A percentile compares a stretch with the other conserved stretches of the same genome.
phyloP scores from a whole-genome alignment of 2,329 filamentous ascomycete genomes.

The Ambrosiella xylebori region DNA sequence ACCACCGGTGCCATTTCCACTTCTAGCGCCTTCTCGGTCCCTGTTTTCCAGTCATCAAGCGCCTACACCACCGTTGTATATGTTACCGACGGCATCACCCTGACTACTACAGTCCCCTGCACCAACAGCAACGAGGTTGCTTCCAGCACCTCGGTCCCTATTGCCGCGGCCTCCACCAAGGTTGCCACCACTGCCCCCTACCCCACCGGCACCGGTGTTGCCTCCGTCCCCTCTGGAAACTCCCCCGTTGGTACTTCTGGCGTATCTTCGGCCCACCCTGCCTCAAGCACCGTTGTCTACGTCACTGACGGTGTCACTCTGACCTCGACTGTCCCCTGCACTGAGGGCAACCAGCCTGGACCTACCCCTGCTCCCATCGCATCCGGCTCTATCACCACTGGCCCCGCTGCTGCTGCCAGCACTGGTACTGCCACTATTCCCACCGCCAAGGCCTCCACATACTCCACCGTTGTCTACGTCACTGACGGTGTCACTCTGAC shows the following conservation, averaged over 20 bases:
- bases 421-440: not conserved
- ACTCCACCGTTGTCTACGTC: not conserved
- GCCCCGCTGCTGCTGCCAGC: not conserved
- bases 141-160: not conserved
- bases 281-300: not conserved
- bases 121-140: not conserved
- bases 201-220: not conserved
- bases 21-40: not conserved
- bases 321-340: not conserved
- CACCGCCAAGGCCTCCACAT: not conserved
- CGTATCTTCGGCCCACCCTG: not conserved
- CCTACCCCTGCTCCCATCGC: not conserved
- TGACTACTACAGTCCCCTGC: not conserved
- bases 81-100: not conserved
- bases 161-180: no score
- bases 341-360: not conserved
- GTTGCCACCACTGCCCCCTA: not conserved
- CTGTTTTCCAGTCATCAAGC: not conserved
- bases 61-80: not conserved
- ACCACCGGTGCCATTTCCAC: not conserved
- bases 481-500: slow-evolving; percentile 3
- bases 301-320: not conserved
- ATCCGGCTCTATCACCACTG: not conserved
- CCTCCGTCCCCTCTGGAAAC: not conserved
- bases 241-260: not conserved